These are phyloP conservation scores for Russula foetens DNA, from an alignment of 768 basidiomycete genomes.

Conservation along the genomic window DNA sequence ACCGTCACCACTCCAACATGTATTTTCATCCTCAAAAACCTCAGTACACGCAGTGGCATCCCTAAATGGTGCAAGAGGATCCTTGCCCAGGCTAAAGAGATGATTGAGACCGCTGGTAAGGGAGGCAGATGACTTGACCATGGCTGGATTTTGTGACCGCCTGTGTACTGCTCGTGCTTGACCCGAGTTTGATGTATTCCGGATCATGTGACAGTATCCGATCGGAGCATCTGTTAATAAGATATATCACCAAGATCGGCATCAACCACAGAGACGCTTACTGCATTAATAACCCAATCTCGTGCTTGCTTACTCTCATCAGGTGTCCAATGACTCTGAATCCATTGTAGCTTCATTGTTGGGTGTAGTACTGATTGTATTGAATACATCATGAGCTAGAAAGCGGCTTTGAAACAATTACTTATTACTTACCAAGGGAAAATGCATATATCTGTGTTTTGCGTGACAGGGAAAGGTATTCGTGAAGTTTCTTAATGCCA, in stretches of 20 bases:
- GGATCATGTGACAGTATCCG: too few species aligned
- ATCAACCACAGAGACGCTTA: not conserved
- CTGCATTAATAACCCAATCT: not conserved
- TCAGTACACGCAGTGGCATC: not conserved
- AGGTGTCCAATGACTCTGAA: not conserved
- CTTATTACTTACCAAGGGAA: not conserved
- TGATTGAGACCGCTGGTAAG: not conserved
- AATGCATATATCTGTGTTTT: not conserved
- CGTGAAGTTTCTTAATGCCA: not conserved
- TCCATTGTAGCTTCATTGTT: not conserved
- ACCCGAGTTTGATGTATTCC: not conserved
- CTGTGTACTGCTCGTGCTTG: not conserved
- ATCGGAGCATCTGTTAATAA: not conserved
- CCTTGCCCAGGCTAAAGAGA: not conserved
- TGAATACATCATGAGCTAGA: not conserved
- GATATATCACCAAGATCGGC: not conserved
- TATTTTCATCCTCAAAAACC: not conserved
- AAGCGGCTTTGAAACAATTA: not conserved
- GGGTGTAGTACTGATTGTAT: not conserved
- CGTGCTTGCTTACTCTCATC: not conserved
- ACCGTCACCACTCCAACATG: not conserved
- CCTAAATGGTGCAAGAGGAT: not conserved
- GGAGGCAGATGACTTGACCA: not conserved
- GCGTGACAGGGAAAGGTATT: not conserved
- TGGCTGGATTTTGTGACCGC: not conserved